These are phyloP conservation scores for Hippophae rhamnoides DNA, from an alignment of 306 rosid species.

Conservation along the genomic window DNA sequence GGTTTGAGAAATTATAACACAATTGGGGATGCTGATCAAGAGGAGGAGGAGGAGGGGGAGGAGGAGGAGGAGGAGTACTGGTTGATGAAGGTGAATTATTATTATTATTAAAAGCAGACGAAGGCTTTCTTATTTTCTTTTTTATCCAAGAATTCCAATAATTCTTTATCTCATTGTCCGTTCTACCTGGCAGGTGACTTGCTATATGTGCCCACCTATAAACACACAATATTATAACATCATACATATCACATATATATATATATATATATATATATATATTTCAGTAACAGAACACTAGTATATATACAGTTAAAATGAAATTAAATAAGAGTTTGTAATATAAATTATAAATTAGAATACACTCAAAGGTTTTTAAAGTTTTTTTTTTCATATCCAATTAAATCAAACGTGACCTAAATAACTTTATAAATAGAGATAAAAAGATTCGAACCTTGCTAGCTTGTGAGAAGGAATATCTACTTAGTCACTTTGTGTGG, in stretches of 20 bases:
- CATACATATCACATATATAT: not conserved
- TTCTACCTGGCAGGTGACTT: conserved; percentile 93
- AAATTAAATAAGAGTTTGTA: too few relatives aligned
- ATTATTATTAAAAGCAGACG: conserved; percentile 13
- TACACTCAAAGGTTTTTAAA: too few relatives aligned
- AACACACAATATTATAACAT: not conserved
- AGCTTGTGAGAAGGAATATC: too few relatives aligned
- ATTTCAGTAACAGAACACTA: too few relatives aligned
- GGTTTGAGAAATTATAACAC: conserved; percentile 35
- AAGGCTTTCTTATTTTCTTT: conserved; percentile 74
- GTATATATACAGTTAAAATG: too few relatives aligned
- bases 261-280: too few relatives aligned
- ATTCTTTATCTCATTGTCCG: conserved; percentile 93
- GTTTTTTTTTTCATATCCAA: too few relatives aligned
- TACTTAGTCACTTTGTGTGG: too few relatives aligned
- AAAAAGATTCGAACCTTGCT: too few relatives aligned
- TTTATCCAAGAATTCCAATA: conserved; percentile 99
- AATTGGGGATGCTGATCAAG: conserved; percentile 24
- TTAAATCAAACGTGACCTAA: too few relatives aligned
- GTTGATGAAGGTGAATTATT: conserved; percentile 11
- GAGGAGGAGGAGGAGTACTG: not conserved
- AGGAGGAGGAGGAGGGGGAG: not conserved
- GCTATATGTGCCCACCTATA: conserved; percentile 99
- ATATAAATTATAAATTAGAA: too few relatives aligned
- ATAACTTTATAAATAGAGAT: too few relatives aligned